A percentile compares a stretch with the other conserved stretches of the same genome.
phyloP scores from a whole-genome alignment of 75 land plant species.

The Selaginella tamariscina region DNA sequence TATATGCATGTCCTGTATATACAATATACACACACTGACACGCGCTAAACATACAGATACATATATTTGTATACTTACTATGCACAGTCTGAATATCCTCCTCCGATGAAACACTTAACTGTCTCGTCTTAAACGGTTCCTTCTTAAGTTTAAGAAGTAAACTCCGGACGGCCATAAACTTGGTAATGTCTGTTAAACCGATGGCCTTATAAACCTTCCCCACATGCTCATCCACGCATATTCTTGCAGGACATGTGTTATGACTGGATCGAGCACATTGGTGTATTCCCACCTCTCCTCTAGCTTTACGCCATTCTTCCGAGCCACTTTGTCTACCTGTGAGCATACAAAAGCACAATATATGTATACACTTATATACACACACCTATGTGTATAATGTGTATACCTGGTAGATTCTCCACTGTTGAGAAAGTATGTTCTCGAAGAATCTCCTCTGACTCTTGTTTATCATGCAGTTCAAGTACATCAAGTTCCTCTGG shows the following conservation, averaged over 20 bases:
- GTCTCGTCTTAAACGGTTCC: slow-evolving; percentile 39
- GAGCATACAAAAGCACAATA: too few species aligned
- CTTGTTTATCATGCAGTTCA: slow-evolving; percentile 41
- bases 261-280: not conserved
- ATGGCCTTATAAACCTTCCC: slow-evolving; percentile 39
- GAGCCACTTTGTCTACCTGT: slow-evolving; percentile 92
- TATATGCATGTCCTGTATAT: too few species aligned
- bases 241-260: slow-evolving; percentile 36
- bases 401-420: not conserved
- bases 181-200: slow-evolving; percentile 12
- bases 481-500: slow-evolving; percentile 25
- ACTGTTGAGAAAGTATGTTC: not conserved
- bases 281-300: slow-evolving; percentile 48
- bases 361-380: too few species aligned
- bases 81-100: not conserved
- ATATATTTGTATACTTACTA: too few species aligned
- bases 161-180: too few species aligned
- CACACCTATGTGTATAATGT: too few species aligned
- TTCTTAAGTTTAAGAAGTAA: slow-evolving; percentile 35
- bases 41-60: too few species aligned
- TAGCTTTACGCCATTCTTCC: slow-evolving; percentile 64
- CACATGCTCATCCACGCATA: slow-evolving; percentile 71
- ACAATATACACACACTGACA: too few species aligned
- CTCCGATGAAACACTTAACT: slow-evolving; percentile 15
- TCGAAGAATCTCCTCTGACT: slow-evolving; percentile 33